Conservation (phyloP, 2,329 filamentous ascomycete genomes). For the Intubia oerlemansii region DNA sequence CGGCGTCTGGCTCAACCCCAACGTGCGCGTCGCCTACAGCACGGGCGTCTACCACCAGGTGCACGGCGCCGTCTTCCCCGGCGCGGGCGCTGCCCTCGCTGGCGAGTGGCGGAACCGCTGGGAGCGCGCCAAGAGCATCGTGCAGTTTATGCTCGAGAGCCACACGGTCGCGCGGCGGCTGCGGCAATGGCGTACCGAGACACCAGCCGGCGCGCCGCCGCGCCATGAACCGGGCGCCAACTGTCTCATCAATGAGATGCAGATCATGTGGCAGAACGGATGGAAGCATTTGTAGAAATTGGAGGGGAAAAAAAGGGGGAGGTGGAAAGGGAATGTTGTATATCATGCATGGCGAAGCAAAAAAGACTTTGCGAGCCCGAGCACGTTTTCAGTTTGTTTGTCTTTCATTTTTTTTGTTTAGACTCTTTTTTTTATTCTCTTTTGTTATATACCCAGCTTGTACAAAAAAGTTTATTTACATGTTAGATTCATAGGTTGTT, state of each 20-base stretch:
- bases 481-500: too few species aligned
- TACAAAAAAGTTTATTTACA: too few species aligned
- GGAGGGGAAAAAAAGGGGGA: too few species aligned
- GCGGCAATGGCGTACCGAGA: constrained; percentile 17
- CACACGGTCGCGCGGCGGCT: constrained; percentile 19
- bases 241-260: constrained; percentile 38
- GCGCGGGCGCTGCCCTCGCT: constrained; percentile 22
- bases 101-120: constrained; percentile 39
- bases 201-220: constrained; percentile 11
- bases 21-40: constrained; percentile 46
- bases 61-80: constrained; percentile 23
- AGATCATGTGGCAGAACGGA: constrained; percentile 34
- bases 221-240: constrained; percentile 21
- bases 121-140: constrained; percentile 19
- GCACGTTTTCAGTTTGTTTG: too few species aligned
- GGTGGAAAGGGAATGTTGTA: background rate
- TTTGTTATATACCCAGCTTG: too few species aligned
- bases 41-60: constrained; percentile 27
- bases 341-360: background rate
- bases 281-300: constrained; percentile 29
- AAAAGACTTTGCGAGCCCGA: too few species aligned
- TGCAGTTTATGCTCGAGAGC: constrained; percentile 17
- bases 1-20: constrained; percentile 48
- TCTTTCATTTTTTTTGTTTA: too few species aligned
- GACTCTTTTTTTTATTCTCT: too few species aligned